Conservation (phyloP, 2,329 filamentous ascomycete genomes). For the Drechslera avenae region DNA sequence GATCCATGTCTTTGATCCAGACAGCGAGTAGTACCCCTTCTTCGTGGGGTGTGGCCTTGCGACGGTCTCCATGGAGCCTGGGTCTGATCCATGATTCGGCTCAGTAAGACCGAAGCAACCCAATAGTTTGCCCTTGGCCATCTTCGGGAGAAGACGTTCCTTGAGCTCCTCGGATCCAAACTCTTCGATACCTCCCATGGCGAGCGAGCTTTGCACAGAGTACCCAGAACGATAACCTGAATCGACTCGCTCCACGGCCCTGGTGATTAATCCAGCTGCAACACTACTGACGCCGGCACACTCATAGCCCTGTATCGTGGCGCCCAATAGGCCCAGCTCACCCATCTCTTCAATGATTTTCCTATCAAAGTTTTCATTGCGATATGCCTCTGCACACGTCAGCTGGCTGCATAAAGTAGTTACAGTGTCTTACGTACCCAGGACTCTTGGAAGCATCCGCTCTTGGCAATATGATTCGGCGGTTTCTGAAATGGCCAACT, state of each 20-base stretch:
- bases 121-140: constrained; percentile 81
- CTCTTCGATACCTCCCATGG: constrained; percentile 89
- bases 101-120: constrained; percentile 91
- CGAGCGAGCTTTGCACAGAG: constrained; percentile 91
- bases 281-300: constrained; percentile 89
- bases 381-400: constrained; percentile 71
- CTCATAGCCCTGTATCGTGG: constrained; percentile 84
- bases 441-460: constrained; percentile 78
- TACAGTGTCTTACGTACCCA: constrained; percentile 62
- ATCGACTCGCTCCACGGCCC: constrained; percentile 88
- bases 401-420: constrained; percentile 5
- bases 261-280: constrained; percentile 85
- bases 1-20: constrained; percentile 91
- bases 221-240: constrained; percentile 91
- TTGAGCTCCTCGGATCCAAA: constrained; percentile 88
- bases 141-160: constrained; percentile 76
- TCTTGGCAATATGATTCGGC: constrained; percentile 96
- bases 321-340: constrained; percentile 83
- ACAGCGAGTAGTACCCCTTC: constrained; percentile 78
- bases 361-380: constrained; percentile 83
- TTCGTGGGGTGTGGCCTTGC: constrained; percentile 85
- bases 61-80: constrained; percentile 85
- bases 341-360: constrained; percentile 92
- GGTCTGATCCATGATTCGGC: constrained; percentile 91
- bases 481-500: constrained; percentile 85